Evolutionary conservation across 805 yeast species (phyloP).

Genomic region (Tetrapisispora namnaoensis): DNA sequence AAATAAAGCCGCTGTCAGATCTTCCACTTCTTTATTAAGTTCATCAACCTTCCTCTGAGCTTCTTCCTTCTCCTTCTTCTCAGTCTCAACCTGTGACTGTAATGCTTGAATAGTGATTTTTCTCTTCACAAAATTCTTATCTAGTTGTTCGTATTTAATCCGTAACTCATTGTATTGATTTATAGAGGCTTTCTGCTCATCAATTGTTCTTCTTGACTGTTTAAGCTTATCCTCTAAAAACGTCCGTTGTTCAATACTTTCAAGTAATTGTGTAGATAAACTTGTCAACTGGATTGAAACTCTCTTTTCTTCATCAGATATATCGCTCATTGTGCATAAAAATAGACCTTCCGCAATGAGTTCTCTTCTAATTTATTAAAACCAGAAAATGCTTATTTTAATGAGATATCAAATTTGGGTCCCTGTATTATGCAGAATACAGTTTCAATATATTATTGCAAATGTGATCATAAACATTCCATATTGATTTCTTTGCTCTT

Average conservation of each 20-base stretch:
- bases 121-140: conserved; percentile 16
- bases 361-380: no score
- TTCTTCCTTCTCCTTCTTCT: conserved; percentile 31
- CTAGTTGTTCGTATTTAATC: conserved; percentile 28
- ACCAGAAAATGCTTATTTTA: no score
- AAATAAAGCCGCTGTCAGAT: conserved; percentile 63
- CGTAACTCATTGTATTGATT: conserved; percentile 25
- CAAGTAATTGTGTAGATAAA: conserved; percentile 49
- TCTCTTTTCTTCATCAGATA: conserved; percentile 33
- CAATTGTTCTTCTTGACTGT: conserved; percentile 30
- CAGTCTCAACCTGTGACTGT: conserved; percentile 22
- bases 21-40: conserved; percentile 68
- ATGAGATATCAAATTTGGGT: no score
- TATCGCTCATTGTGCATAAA: conserved; percentile 4
- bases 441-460: no score
- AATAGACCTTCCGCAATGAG: not conserved
- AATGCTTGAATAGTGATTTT: conserved; percentile 27
- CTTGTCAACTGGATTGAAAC: conserved; percentile 46
- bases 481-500: no score
- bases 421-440: no score
- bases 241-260: conserved; percentile 49
- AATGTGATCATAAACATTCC: no score
- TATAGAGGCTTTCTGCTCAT: conserved; percentile 16
- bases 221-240: conserved; percentile 42
- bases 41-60: conserved; percentile 53